Evolutionary conservation across 192 early-diverging fungal genomes (phyloP), one percentile per base, ranked within the genome.

Genomic region (Coemansia umbellata): DNA sequence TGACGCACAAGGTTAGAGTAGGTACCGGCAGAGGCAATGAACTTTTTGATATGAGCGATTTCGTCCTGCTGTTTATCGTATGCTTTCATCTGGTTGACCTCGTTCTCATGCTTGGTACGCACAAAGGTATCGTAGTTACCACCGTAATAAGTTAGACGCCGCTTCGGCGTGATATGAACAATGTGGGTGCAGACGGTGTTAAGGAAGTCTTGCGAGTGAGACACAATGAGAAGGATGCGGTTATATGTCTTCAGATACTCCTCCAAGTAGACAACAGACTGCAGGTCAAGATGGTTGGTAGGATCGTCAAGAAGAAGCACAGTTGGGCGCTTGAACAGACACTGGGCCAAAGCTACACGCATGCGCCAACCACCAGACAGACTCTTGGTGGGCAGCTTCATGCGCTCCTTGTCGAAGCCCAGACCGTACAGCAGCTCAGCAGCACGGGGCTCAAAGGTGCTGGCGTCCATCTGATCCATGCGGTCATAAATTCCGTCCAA

Each of bases 321-420:
- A 52, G 92, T 92, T 7, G 94, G 90, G 26, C 91, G 85, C 59
- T 90, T 87, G 80, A 99, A 99, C 69, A 99, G 81, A 51, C 95
- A 95, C 60, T 90, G 83, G 33, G 97, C 94, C 24, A 99, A 85
- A 5, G 95, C 90, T 40, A 99, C 97, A 64, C 97, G 82, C 97
- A 99, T 99, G 55, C 97, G 85, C 97, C 97, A 99, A 69, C 97
- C 97, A 85, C 97, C 97, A 67, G 94, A 97, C 69, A 99, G 85
- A 62, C 94, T 91, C 82, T 91, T 94, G 43, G 97, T 99, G 60
- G 81, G 82, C 78, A 91, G 87, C 60, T 84, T 78, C 95, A 97
- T 97, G 48, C 87, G 87, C 27, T 80, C 78, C 58, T 87, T 81
- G 53, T 70, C 80, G 78, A 99, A 99, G 47, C 97, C 97, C 33